Conservation (phyloP, 768 basidiomycete species). For the Pleurotus pulmonarius region DNA sequence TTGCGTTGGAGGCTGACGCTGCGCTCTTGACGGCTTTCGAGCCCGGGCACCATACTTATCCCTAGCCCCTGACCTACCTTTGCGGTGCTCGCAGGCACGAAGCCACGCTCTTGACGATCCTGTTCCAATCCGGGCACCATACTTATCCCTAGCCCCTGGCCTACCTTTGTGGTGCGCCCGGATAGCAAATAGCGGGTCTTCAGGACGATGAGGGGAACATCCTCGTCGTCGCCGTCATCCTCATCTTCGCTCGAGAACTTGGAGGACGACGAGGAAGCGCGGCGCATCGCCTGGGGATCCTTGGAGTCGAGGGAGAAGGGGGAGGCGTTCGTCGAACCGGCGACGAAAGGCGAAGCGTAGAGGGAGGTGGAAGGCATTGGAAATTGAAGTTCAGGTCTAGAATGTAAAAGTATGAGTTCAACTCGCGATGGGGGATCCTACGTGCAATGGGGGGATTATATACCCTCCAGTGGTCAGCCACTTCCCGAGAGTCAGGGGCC, state of each 20-base stretch:
- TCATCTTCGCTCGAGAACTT: not conserved
- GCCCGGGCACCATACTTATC: not conserved
- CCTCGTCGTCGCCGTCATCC: not conserved
- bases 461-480: too few species aligned
- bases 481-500: too few species aligned
- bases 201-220: not conserved
- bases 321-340: not conserved
- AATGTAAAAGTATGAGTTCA: too few species aligned
- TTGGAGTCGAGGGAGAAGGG: not conserved
- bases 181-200: not conserved
- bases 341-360: not conserved
- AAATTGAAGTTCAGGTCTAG: too few species aligned
- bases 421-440: too few species aligned
- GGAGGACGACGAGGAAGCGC: not conserved
- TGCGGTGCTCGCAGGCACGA: too few species aligned
- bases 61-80: not conserved
- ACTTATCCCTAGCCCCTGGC: not conserved
- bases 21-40: not conserved
- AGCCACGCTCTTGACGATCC: too few species aligned
- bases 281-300: not conserved
- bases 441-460: too few species aligned
- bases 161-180: not conserved
- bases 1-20: not conserved
- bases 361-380: not conserved
- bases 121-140: too few species aligned